phyloP scores from a whole-genome alignment of 2,329 filamentous ascomycete genomes.

The Metarhizium brunneum region DNA sequence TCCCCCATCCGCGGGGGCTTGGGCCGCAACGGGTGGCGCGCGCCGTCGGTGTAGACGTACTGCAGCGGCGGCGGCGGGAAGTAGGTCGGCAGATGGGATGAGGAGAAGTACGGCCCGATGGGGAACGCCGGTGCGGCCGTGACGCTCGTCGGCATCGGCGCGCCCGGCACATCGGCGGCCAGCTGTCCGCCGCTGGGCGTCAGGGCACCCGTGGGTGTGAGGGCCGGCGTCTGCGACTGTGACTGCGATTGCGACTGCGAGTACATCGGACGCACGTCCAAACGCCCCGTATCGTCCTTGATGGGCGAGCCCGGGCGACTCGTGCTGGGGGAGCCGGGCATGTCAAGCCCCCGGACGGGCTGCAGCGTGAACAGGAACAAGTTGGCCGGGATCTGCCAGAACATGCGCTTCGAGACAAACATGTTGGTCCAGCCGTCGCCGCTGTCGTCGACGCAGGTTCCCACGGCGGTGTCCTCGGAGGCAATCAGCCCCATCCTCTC shows the following conservation, averaged over 20 bases:
- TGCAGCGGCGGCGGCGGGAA: constrained; percentile 77
- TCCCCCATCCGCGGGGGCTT: constrained; percentile 88
- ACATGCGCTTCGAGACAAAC: constrained; percentile 72
- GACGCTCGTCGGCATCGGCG: constrained; percentile 26
- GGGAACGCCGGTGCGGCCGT: constrained; percentile 28
- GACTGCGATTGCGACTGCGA: constrained; percentile 12
- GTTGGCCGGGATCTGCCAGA: constrained; percentile 86
- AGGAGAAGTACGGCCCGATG: constrained; percentile 66
- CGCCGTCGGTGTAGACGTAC: constrained; percentile 67
- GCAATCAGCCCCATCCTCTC: constrained; percentile 86
- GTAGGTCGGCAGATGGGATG: constrained; percentile 81
- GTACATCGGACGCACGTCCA: constrained; percentile 15
- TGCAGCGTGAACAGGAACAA: constrained; percentile 82
- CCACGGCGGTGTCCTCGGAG: constrained; percentile 66
- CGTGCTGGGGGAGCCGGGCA: constrained; percentile 37
- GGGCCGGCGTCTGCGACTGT: constrained; percentile 10
- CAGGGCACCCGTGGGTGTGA: background rate
- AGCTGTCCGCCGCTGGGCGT: constrained; percentile 10
- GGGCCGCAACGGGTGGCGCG: constrained; percentile 77
- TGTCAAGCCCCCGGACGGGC: constrained; percentile 33
- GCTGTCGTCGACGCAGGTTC: constrained; percentile 50
- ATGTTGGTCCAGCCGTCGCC: constrained; percentile 65
- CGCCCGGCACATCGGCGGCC: constrained; percentile 29
- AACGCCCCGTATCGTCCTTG: background rate
- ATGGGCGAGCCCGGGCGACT: constrained; percentile 10